Percentiles rank a stretch among this genome's conserved stretches.
phyloP scores from a whole-genome alignment of 257 asterid species.

The Pogostemon cablin region DNA sequence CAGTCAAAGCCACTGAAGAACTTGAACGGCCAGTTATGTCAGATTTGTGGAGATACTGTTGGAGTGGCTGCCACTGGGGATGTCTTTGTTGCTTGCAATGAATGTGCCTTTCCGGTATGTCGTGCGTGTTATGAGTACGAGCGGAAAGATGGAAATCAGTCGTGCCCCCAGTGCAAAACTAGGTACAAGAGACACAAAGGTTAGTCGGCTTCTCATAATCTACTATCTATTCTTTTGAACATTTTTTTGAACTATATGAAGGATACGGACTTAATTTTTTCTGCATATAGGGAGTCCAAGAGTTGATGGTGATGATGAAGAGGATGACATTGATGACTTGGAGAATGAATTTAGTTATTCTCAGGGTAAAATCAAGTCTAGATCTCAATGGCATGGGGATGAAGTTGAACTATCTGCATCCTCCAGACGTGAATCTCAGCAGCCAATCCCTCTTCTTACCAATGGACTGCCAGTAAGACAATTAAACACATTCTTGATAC shows the following conservation, averaged over 20 bases:
- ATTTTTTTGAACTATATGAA: slow-evolving; percentile 6
- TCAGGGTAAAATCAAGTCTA: slow-evolving; percentile 62
- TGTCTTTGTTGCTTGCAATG: slow-evolving; percentile 87
- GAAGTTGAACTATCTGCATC: slow-evolving; percentile 84
- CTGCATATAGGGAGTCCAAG: slow-evolving; percentile 73
- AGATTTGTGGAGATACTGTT: slow-evolving; percentile 87
- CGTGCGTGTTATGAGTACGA: slow-evolving; percentile 92
- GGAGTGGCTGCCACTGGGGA: slow-evolving; percentile 70
- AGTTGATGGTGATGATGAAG: slow-evolving; percentile 95
- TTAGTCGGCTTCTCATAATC: slow-evolving; percentile 33
- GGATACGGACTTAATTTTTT: slow-evolving; percentile 19
- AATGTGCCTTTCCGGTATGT: slow-evolving; percentile 94
- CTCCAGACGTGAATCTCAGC: slow-evolving; percentile 80
- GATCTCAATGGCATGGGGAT: slow-evolving; percentile 83
- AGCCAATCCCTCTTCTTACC: slow-evolving; percentile 87
- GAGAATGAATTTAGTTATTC: slow-evolving; percentile 76
- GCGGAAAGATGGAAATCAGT: slow-evolving; percentile 87
- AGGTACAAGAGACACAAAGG: slow-evolving; percentile 91
- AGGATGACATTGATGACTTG: slow-evolving; percentile 77
- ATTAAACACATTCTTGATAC: slow-evolving; percentile 6
- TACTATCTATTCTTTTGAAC: background rate
- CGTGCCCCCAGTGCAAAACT: slow-evolving; percentile 92
- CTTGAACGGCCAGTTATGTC: slow-evolving; percentile 78
- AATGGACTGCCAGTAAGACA: slow-evolving; percentile 74
- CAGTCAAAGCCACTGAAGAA: slow-evolving; percentile 72